Base-by-base conservation (phyloP, 2,329 filamentous ascomycete species). In the Kalmusia sp. region DNA sequence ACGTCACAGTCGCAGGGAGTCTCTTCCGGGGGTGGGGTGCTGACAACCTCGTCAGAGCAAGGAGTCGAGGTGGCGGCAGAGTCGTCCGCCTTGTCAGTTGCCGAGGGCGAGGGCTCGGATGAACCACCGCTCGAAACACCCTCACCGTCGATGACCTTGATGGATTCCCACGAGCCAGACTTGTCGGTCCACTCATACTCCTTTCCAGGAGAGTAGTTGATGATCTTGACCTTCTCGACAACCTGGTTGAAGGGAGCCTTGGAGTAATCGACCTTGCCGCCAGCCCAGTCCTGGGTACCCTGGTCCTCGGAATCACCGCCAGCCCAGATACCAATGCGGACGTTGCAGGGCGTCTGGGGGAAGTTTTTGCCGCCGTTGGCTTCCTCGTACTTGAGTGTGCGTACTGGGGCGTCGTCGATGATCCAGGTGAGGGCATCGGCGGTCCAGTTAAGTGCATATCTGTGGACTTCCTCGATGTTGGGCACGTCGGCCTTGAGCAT, bases 261-360 rank as follows among this genome's bases (percentile, higher is more conserved):
- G 54, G 61, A 65, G 62, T 79, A 80, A 64, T 81, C 77, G 12
- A 77, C 78, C 28, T 73, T 63, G 49, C 88, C 88, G 41, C 87
- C 87, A 39, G 87, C 87, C 88, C 88, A 91, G 49, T 84, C 69
- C 52, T 88, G 80, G 21, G 86, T 88, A 41, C 87, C 87, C n/a
- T 80, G 72, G 31, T 78, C 71, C 51, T 76, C 71, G 4, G 76
- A 71, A 48, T 78, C 75, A 61, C 82, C 83, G 47, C 77, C 79
- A 28, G 77, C 76, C 78, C 78, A 80, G 68, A 75, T 77, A 41
- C 77, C 77, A 19, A 80, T 67, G 55, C 68, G 69, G 21, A 76
- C 64, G 35, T 85, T 84, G 86, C 89, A 89, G 1, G 90, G 90
- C 0, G 90, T 92, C 69, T 93, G 90, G 0, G 90, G 90, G 71